Evolutionary conservation across 192 early-diverging fungal species (phyloP).

Genomic region (Coemansia sp.): DNA sequence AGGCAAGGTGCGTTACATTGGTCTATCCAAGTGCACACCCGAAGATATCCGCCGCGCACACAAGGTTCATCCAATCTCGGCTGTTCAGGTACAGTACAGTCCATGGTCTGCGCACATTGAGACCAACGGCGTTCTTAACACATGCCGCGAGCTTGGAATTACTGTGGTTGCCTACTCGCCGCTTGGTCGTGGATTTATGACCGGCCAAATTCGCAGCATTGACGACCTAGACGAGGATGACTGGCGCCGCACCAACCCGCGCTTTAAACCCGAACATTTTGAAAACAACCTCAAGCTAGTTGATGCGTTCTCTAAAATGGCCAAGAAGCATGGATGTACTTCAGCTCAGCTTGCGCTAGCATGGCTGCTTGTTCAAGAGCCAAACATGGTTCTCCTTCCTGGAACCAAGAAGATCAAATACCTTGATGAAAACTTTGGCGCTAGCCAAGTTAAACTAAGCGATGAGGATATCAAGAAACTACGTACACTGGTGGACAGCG

Average conservation of each 20-base stretch:
- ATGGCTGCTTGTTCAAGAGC: slow-evolving; percentile 62
- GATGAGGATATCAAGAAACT: slow-evolving; percentile 31
- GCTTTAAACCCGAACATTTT: slow-evolving; percentile 64
- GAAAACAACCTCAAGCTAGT: slow-evolving; percentile 63
- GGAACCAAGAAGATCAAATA: slow-evolving; percentile 58
- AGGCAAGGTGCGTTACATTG: slow-evolving; percentile 64
- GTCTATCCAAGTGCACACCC: slow-evolving; percentile 61
- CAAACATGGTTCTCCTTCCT: slow-evolving; percentile 56
- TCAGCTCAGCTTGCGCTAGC: slow-evolving; percentile 61
- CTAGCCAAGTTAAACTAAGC: slow-evolving; percentile 33
- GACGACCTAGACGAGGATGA: slow-evolving; percentile 60
- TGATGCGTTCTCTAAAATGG: slow-evolving; percentile 52
- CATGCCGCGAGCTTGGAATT: slow-evolving; percentile 73
- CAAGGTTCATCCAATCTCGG: slow-evolving; percentile 69
- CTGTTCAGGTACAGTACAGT: slow-evolving; percentile 52
- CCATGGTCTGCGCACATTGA: slow-evolving; percentile 67
- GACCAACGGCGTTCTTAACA: slow-evolving; percentile 63
- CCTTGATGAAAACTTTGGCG: slow-evolving; percentile 39
- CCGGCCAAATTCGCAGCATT: slow-evolving; percentile 57
- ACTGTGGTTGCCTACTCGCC: slow-evolving; percentile 74
- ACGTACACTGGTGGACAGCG: slow-evolving; percentile 23
- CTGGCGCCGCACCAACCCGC: slow-evolving; percentile 53
- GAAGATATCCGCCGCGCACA: slow-evolving; percentile 63
- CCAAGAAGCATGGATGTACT: slow-evolving; percentile 56
- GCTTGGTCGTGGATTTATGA: slow-evolving; percentile 69